Evolutionary conservation across 2,329 filamentous ascomycete species (phyloP).

Genomic region (Trichophyton mentagrophytes): DNA sequence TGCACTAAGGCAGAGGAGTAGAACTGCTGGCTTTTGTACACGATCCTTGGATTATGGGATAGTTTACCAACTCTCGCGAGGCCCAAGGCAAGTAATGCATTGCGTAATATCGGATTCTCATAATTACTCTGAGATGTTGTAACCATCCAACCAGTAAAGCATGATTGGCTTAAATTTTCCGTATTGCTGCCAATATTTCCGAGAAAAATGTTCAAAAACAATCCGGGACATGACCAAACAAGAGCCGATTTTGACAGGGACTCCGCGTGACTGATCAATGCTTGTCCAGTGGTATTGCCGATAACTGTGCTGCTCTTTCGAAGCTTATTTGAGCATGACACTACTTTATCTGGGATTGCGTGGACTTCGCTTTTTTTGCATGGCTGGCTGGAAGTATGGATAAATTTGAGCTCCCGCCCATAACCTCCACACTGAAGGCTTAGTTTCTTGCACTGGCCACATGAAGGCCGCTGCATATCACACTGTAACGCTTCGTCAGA

Average conservation of each 20-base stretch:
- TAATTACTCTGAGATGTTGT: background rate
- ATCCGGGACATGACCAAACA: background rate
- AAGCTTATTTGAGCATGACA: background rate
- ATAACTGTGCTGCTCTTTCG: background rate
- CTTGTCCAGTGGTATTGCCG: no score
- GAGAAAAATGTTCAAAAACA: background rate
- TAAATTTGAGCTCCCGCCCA: background rate
- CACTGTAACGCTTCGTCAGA: background rate
- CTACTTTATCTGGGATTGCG: background rate
- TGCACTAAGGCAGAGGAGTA: background rate
- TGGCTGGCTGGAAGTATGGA: background rate
- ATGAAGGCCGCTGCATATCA: slow-evolving; percentile 5
- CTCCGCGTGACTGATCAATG: background rate
- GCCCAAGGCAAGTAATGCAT: slow-evolving; percentile 1
- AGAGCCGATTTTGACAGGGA: background rate
- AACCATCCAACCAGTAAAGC: slow-evolving; percentile 1
- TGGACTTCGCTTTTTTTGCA: background rate
- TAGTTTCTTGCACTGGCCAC: slow-evolving; percentile 5
- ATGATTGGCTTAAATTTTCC: background rate
- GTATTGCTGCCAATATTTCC: background rate
- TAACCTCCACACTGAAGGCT: background rate
- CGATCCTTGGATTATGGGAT: background rate
- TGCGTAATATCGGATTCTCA: background rate
- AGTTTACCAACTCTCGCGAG: background rate
- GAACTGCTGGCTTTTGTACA: background rate